phyloP scores from a whole-genome alignment of 257 asterid species.

The Lycium ferocissimum region DNA sequence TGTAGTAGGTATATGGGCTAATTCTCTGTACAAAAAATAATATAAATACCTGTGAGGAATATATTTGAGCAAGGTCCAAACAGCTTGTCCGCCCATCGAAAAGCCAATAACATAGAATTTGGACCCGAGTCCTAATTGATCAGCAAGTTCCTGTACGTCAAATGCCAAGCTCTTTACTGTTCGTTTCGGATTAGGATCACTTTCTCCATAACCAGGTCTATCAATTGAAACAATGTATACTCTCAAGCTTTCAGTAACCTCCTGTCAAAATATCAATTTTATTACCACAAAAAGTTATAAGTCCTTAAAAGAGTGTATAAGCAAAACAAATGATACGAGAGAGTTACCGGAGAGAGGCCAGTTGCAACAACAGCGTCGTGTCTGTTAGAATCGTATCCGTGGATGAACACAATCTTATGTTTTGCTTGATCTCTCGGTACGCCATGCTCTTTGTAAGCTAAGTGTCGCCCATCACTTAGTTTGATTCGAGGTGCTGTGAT shows the following conservation, averaged over 20 bases:
- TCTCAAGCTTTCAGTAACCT: conserved; percentile 62
- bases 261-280: conserved; percentile 44
- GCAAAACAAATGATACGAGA: neutral
- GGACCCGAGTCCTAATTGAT: conserved; percentile 76
- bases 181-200: conserved; percentile 77
- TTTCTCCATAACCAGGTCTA: conserved; percentile 96
- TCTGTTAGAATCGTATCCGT: conserved; percentile 66
- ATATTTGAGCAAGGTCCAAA: conserved; percentile 86
- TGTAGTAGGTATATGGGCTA: neutral
- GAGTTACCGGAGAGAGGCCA: conserved; percentile 58
- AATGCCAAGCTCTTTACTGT: conserved; percentile 66
- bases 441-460: conserved; percentile 82
- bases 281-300: neutral
- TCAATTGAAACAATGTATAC: conserved; percentile 78
- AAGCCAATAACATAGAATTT: conserved; percentile 74
- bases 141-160: conserved; percentile 88
- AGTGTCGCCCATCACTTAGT: conserved; percentile 84
- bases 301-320: neutral
- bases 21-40: neutral
- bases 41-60: conserved; percentile 82
- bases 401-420: conserved; percentile 69
- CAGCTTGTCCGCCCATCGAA: conserved; percentile 90
- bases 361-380: conserved; percentile 50
- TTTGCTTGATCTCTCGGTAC: conserved; percentile 68
- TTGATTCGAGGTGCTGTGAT: conserved; percentile 71